These are phyloP conservation scores for Nothopassalora personata DNA, from an alignment of 2,329 filamentous ascomycete genomes.

Conservation along the genomic window DNA sequence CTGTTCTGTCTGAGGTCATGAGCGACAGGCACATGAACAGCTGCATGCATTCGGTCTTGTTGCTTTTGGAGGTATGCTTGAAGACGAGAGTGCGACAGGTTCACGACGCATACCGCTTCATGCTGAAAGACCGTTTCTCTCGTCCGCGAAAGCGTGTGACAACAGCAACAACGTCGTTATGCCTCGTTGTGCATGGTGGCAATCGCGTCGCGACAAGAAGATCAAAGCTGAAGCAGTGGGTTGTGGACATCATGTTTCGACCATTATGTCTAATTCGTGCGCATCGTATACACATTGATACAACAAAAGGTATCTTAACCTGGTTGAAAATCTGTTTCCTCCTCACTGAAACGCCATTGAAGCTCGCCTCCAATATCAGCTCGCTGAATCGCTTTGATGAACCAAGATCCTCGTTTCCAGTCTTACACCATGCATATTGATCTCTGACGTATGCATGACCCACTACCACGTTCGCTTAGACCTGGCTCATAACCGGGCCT, in stretches of 20 bases:
- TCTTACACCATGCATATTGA: background rate
- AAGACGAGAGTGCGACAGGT: too few species aligned
- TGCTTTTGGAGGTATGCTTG: background rate
- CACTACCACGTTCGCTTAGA: constrained; percentile 36
- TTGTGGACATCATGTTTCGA: background rate
- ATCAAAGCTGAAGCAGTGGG: background rate
- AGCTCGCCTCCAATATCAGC: background rate
- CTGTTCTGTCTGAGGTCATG: background rate
- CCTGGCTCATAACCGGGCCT: constrained; percentile 52
- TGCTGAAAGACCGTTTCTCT: too few species aligned
- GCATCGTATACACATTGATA: background rate
- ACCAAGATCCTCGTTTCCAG: background rate
- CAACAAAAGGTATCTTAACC: background rate
- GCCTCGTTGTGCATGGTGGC: background rate
- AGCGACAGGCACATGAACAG: background rate
- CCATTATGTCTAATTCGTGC: background rate
- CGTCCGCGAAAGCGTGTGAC: too few species aligned
- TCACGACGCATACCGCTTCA: background rate
- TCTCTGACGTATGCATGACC: background rate
- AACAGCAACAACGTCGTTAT: too few species aligned
- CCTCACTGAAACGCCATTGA: background rate
- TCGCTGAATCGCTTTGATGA: constrained; percentile 3
- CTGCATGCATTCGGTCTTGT: background rate
- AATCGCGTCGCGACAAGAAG: background rate
- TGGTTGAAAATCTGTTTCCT: background rate